Conservation (phyloP, 495 filamentous ascomycete genomes). For the Penicillium manginii region DNA sequence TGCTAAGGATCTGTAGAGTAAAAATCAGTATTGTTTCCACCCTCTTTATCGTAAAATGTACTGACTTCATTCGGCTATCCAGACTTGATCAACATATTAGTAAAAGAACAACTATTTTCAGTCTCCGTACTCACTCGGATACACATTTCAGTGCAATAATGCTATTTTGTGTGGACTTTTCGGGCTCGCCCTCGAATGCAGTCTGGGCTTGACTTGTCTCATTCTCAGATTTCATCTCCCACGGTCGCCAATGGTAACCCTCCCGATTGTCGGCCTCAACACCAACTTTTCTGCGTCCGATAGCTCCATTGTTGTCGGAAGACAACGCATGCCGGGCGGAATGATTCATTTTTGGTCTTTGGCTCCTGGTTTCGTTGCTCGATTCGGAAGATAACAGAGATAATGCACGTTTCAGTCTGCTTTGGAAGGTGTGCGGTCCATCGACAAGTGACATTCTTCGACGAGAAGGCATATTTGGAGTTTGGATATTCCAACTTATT, state of each 20-base stretch:
- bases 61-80: neutral
- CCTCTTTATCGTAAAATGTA: neutral
- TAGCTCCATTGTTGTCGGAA: neutral
- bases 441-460: neutral
- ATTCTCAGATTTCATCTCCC: neutral
- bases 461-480: neutral
- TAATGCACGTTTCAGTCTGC: slow-evolving; percentile 3
- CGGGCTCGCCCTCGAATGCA: neutral
- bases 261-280: neutral
- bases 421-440: neutral
- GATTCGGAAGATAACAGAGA: slow-evolving; percentile 7
- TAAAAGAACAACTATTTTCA: neutral
- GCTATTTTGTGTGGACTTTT: neutral
- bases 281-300: neutral
- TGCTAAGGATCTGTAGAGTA: neutral
- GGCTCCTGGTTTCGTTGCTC: neutral
- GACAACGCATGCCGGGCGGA: neutral
- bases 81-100: neutral
- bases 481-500: neutral
- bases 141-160: slow-evolving; percentile 3
- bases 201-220: neutral
- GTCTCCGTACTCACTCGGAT: neutral
- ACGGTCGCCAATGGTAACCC: neutral
- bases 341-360: neutral
- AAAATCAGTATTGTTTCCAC: neutral